Conservation (phyloP, 805 yeast species). For the Candida yuanshanica region DNA sequence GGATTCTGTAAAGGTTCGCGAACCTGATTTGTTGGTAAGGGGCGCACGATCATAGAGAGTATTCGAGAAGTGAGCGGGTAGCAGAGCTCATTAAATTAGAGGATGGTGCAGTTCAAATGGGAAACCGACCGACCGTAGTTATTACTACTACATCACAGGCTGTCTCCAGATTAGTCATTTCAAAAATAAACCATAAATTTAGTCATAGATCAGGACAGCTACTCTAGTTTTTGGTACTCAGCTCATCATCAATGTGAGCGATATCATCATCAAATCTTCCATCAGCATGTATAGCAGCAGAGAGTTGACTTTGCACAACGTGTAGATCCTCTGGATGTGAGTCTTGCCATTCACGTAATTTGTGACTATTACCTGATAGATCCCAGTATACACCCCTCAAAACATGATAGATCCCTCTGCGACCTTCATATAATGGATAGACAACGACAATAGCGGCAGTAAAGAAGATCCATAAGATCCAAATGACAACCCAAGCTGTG, state of each 20-base stretch:
- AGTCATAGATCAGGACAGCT: too few species aligned
- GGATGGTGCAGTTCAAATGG: too few species aligned
- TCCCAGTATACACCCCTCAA: conserved; percentile 85
- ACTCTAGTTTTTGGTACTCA: conserved; percentile 5
- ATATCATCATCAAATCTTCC: conserved; percentile 10
- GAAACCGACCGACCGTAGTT: too few species aligned
- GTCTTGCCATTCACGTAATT: conserved; percentile 71
- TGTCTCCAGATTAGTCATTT: too few species aligned
- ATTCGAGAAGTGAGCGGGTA: too few species aligned
- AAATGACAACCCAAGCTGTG: conserved; percentile 85
- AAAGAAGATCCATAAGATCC: conserved; percentile 75
- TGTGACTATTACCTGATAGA: conserved; percentile 64
- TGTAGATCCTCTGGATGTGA: conserved; percentile 70
- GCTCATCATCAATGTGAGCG: conserved; percentile 20
- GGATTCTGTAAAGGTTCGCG: not conserved
- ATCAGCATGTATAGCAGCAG: conserved; percentile 30
- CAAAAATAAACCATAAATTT: too few species aligned
- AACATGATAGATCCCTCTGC: conserved; percentile 58
- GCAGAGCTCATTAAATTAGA: too few species aligned
- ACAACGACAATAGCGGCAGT: conserved; percentile 58
- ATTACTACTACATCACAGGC: too few species aligned
- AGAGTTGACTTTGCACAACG: conserved; percentile 62
- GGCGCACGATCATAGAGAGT: not conserved
- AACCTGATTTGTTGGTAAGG: not conserved
- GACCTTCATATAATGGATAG: conserved; percentile 71